phyloP scores from a whole-genome alignment of 1,139 yeast genomes.

The Insectozyma bohioensis region DNA sequence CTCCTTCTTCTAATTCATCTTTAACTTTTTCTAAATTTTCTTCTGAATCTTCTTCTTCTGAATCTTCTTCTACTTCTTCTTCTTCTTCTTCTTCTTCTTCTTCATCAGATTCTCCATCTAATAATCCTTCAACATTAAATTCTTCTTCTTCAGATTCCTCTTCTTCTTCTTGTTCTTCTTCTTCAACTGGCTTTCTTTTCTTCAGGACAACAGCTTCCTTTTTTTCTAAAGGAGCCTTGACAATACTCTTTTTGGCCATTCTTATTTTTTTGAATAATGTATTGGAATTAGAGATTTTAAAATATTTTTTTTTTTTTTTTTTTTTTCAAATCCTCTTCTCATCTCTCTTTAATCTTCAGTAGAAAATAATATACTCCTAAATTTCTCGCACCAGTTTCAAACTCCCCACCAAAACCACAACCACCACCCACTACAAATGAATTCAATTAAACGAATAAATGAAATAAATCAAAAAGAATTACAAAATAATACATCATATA shows the following conservation, averaged over 20 bases:
- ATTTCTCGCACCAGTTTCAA: too few species aligned
- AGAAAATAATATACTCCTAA: neutral
- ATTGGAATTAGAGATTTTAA: too few species aligned
- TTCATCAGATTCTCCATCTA: conserved; percentile 22
- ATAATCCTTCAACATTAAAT: conserved; percentile 28
- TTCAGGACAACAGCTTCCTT: conserved; percentile 12
- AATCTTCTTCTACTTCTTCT: conserved; percentile 29
- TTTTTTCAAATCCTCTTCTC: conserved; percentile 10
- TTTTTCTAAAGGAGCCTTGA: conserved; percentile 9
- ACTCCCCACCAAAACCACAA: neutral
- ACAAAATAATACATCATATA: conserved; percentile 52
- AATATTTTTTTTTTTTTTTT: conserved; percentile 3
- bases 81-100: conserved; percentile 25
- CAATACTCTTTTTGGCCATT: conserved; percentile 15
- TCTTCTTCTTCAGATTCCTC: conserved; percentile 24
- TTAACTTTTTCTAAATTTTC: conserved; percentile 30
- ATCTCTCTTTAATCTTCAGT: too few species aligned
- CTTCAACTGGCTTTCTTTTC: conserved; percentile 21
- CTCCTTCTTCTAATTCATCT: conserved; percentile 28
- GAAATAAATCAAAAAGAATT: conserved; percentile 69
- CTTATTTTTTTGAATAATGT: too few species aligned
- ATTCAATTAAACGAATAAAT: conserved; percentile 50
- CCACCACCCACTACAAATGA: conserved; percentile 30
- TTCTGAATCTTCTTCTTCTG: conserved; percentile 16
- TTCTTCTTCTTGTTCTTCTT: conserved; percentile 11